Evolutionary conservation across 495 filamentous ascomycete species (phyloP).

Genomic region (Penicillium chermesinum): DNA sequence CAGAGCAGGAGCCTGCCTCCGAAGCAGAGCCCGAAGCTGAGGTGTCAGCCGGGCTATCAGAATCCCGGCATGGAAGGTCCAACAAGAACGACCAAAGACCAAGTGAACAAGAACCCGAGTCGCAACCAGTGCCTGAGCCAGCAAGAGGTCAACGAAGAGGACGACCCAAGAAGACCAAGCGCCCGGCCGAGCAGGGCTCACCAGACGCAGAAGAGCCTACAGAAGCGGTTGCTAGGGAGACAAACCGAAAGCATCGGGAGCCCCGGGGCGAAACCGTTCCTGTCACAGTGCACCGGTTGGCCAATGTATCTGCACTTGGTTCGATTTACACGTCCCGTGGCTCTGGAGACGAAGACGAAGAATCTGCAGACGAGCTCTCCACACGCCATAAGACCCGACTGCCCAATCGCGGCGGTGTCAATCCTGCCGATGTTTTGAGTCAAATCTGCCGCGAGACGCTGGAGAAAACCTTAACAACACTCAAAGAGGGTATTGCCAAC

Average conservation of each 20-base stretch:
- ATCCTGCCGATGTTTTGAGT: slow-evolving; percentile 61
- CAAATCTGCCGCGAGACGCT: slow-evolving; percentile 67
- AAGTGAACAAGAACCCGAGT: slow-evolving; percentile 8
- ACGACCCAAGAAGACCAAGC: slow-evolving; percentile 12
- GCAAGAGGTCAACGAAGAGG: slow-evolving; percentile 8
- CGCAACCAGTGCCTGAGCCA: not conserved
- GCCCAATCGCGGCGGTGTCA: slow-evolving; percentile 58
- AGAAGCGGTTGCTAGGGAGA: slow-evolving; percentile 5
- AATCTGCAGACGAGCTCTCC: slow-evolving; percentile 32
- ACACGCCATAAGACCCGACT: slow-evolving; percentile 29
- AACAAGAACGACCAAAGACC: slow-evolving; percentile 14
- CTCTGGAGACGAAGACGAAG: slow-evolving; percentile 29
- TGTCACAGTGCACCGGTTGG: slow-evolving; percentile 42
- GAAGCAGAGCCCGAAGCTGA: no score
- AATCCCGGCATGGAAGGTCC: slow-evolving; percentile 15
- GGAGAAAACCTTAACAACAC: slow-evolving; percentile 43
- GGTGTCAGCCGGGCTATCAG: slow-evolving; percentile 4
- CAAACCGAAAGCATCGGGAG: slow-evolving; percentile 23
- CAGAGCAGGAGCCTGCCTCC: no score
- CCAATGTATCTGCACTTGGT: slow-evolving; percentile 30
- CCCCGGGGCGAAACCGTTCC: slow-evolving; percentile 40
- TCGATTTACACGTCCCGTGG: slow-evolving; percentile 12
- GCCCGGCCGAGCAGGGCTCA: slow-evolving; percentile 8
- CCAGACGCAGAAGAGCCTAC: slow-evolving; percentile 18
- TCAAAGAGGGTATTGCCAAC: slow-evolving; percentile 34